Evolutionary conservation across 2,329 filamentous ascomycete genomes (phyloP).

Genomic region (Lecanicillium sp.): DNA sequence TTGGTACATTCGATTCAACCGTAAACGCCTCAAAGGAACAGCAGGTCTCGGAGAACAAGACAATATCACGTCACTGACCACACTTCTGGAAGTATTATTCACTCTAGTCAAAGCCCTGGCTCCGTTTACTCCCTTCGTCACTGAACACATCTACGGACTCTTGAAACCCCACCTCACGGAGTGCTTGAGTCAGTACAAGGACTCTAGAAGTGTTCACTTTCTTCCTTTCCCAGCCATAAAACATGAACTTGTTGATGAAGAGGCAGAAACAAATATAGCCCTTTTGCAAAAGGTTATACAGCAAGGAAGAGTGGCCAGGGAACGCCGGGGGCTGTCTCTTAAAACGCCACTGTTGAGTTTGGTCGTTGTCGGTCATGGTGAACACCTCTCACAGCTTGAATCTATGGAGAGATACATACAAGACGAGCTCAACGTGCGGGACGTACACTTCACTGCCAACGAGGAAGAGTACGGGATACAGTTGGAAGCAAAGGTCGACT

Average conservation of each 20-base stretch:
- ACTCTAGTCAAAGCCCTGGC: constrained; percentile 74
- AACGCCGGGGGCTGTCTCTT: constrained; percentile 67
- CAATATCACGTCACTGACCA: constrained; percentile 76
- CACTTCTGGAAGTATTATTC: constrained; percentile 81
- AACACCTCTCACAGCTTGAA: constrained; percentile 67
- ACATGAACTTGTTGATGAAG: constrained; percentile 72
- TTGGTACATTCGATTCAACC: constrained; percentile 89
- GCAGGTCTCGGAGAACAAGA: constrained; percentile 58
- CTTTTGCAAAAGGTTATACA: constrained; percentile 90
- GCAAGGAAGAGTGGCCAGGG: constrained; percentile 69
- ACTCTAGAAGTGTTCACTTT: constrained; percentile 79
- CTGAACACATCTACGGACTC: constrained; percentile 78
- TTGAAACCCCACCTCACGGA: constrained; percentile 72
- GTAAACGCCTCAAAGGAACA: constrained; percentile 76
- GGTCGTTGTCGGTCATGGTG: constrained; percentile 72
- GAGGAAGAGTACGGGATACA: constrained; percentile 79
- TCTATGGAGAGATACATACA: constrained; percentile 73
- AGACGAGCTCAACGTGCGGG: constrained; percentile 78
- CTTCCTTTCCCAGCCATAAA: constrained; percentile 74
- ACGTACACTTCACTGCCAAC: constrained; percentile 71
- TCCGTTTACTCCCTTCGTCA: constrained; percentile 84
- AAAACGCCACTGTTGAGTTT: constrained; percentile 81
- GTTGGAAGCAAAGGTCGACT: constrained; percentile 76
- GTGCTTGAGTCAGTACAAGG: constrained; percentile 51
- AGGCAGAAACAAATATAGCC: constrained; percentile 69